Percentiles rank a stretch among this genome's conserved stretches.
phyloP scores from a whole-genome alignment of 495 filamentous ascomycete genomes.

The Trichoderma erinaceum region DNA sequence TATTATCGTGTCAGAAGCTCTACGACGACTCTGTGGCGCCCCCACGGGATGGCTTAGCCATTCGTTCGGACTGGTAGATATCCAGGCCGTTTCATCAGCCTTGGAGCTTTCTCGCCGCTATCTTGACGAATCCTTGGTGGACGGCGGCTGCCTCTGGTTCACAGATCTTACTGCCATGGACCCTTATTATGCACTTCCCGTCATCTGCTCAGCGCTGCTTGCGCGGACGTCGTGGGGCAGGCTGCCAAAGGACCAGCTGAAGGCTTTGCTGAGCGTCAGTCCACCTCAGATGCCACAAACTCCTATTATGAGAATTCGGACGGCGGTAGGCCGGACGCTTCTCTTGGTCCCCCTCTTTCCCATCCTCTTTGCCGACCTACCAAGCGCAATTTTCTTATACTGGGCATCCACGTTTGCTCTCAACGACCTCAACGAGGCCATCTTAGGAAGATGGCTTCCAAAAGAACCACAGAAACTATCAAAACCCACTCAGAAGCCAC shows the following conservation, averaged over 20 bases:
- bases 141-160: conserved; percentile 78
- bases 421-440: conserved; percentile 7
- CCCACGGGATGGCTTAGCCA: conserved; percentile 5
- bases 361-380: conserved; percentile 3
- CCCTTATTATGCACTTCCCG: conserved; percentile 59
- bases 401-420: conserved; percentile 13
- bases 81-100: conserved; percentile 13
- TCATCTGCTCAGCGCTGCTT: conserved; percentile 43
- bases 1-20: conserved; percentile 58
- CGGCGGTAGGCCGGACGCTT: conserved; percentile 15
- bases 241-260: conserved; percentile 8
- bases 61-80: conserved; percentile 3
- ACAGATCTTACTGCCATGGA: conserved; percentile 66
- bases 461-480: background rate
- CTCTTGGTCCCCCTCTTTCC: conserved; percentile 15
- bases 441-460: background rate
- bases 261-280: conserved; percentile 14
- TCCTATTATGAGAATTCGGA: conserved; percentile 19
- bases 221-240: background rate
- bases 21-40: conserved; percentile 58
- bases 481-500: background rate
- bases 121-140: conserved; percentile 51
- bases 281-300: conserved; percentile 29
- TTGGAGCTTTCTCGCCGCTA: background rate
- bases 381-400: conserved; percentile 15